Base-by-base conservation (phyloP, 129 eudicot genomes). In the Silybum marianum region DNA sequence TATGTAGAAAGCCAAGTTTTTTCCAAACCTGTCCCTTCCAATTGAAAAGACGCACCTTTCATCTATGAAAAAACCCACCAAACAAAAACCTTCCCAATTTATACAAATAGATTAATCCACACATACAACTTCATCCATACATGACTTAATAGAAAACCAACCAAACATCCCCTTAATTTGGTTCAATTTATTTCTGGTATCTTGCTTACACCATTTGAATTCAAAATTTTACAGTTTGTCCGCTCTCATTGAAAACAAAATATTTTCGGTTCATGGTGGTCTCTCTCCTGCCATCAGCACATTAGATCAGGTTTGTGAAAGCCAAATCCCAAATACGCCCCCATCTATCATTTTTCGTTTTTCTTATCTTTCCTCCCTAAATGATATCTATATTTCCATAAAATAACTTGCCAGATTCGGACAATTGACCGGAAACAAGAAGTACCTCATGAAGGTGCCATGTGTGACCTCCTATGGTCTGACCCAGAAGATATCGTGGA, bases 381-480 rank as follows among this genome's bases (percentile, higher is more conserved):
- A 30, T 4, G 16, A 40, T 32, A 32, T 32, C 5, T 75, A 0
- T 73, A 11, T 66, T 82, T 16, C 79, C 58, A 14, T 72, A 44
- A 58, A 73, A 38, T 78, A 62, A 72, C 66, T 78, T 81, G 44
- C 48, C 88, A 94, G 97, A 92, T 94, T 46, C 91, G 98, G 73
- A 83, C 92, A 74, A 94, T 94, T 81, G 98, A 94, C 81, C 92
- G 98, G 80, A 94, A 94, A 79, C 98, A 92, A 88, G 98, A 94
- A 85, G 97, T 92, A 71, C 98, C 98, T 48, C 98, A 94, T 71
- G 98, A 94, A 75, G 98, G 98, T 75, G 91, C 88, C 74, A 94
- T 92, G 97, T 94, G 98, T 88, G 98, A 94, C 83, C 96, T 94
- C 77, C 77, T 94, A 34, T 94, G 98, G 97, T 92, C 98, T 66